A percentile compares a stretch with the other conserved stretches of the same genome.
Conservation (phyloP, 1,139 yeast genomes). For the Yamadazyma songkhlaensis region DNA sequence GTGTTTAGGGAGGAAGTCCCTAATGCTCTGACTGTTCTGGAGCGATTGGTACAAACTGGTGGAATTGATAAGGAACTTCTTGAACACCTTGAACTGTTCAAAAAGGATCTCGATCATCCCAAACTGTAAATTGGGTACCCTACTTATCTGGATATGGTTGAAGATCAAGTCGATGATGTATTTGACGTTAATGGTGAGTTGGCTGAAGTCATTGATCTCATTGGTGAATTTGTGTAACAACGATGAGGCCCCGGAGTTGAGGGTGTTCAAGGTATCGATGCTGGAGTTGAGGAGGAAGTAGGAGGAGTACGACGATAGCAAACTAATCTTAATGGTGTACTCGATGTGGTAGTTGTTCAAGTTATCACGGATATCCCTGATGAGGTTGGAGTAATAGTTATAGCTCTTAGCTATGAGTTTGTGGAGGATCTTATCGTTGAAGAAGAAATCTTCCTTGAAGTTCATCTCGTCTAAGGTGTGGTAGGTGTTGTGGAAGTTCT, state of each 20-base stretch:
- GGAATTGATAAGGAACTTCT: conserved; percentile 19
- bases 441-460: conserved; percentile 19
- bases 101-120: conserved; percentile 19
- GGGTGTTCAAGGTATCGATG: conserved; percentile 29
- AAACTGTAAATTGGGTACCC: conserved; percentile 36
- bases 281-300: conserved; percentile 34
- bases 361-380: conserved; percentile 32
- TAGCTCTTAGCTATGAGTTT: conserved; percentile 33
- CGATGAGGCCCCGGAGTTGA: conserved; percentile 36
- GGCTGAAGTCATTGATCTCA: conserved; percentile 18
- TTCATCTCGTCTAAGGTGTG: conserved; percentile 11
- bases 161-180: conserved; percentile 25
- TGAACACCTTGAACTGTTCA: conserved; percentile 19
- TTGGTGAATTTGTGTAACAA: conserved; percentile 26
- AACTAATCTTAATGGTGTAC: conserved; percentile 36
- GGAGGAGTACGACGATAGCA: conserved; percentile 37
- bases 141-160: conserved; percentile 23
- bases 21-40: conserved; percentile 11
- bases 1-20: conserved; percentile 17
- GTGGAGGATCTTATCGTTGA: conserved; percentile 28
- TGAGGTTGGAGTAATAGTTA: conserved; percentile 32
- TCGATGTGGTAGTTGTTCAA: conserved; percentile 31
- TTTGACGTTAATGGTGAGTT: conserved; percentile 20
- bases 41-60: conserved; percentile 15
- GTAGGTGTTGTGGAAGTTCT: conserved; percentile 15